These are phyloP conservation scores for Ophiocytium majus DNA, from an alignment of 352 stramenopile species.

Conservation along the genomic window DNA sequence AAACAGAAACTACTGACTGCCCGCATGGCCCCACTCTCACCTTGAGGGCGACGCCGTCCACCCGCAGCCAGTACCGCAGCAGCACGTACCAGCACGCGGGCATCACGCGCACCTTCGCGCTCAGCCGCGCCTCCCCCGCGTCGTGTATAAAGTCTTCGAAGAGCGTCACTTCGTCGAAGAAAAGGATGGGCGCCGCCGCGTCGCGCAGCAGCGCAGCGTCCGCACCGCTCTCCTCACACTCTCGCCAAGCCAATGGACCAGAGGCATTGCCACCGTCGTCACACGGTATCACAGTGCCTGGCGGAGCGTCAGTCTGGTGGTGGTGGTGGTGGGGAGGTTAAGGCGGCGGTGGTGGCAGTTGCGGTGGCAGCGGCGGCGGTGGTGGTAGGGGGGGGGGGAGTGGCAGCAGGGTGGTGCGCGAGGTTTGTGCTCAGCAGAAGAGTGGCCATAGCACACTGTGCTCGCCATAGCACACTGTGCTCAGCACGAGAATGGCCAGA, in stretches of 20 bases:
- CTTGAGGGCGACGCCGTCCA: slow-evolving; percentile 68
- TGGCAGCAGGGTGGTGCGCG: too few relatives aligned
- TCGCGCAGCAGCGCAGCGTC: slow-evolving; percentile 62
- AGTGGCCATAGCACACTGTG: too few relatives aligned
- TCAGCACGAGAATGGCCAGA: too few relatives aligned
- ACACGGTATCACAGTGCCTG: too few relatives aligned
- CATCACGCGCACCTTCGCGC: slow-evolving; percentile 75
- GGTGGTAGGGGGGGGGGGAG: too few relatives aligned
- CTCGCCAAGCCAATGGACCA: too few relatives aligned
- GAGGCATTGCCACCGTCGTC: too few relatives aligned
- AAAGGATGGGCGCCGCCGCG: slow-evolving; percentile 67
- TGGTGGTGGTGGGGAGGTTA: not conserved
- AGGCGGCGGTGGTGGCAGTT: not conserved
- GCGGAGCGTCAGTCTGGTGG: too few relatives aligned
- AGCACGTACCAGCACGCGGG: slow-evolving; percentile 70
- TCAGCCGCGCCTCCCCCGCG: slow-evolving; percentile 68
- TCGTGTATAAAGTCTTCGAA: slow-evolving; percentile 80
- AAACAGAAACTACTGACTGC: slow-evolving; percentile 23
- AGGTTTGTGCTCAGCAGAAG: too few relatives aligned
- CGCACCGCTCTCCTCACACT: slow-evolving; percentile 56
- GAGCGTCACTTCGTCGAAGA: slow-evolving; percentile 71
- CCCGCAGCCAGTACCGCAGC: slow-evolving; percentile 66
- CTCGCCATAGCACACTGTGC: too few relatives aligned
- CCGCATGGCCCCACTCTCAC: slow-evolving; percentile 17
- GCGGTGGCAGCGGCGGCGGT: too few relatives aligned